Evolutionary conservation across 768 basidiomycete species (phyloP).

Genomic region (Trametes cingulata): DNA sequence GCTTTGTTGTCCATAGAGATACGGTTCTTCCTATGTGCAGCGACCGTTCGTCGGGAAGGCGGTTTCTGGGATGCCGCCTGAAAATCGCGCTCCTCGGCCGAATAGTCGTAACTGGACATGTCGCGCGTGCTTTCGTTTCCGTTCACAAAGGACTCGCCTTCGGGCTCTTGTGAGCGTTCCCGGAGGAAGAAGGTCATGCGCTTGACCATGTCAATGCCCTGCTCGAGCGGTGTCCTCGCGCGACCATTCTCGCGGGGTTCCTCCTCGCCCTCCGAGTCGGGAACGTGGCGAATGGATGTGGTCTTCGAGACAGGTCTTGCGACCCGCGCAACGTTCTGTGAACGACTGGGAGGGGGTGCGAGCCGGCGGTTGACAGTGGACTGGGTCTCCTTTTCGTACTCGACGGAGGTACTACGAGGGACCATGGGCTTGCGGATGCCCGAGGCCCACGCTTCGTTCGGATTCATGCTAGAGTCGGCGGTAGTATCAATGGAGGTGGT

Average conservation of each 20-base stretch:
- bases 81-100: slow-evolving; percentile 70
- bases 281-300: slow-evolving; percentile 55
- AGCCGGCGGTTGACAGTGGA: slow-evolving; percentile 57
- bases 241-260: slow-evolving; percentile 38
- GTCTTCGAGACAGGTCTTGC: slow-evolving; percentile 57
- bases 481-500: slow-evolving; percentile 31
- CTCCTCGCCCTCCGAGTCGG: slow-evolving; percentile 70
- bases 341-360: slow-evolving; percentile 58
- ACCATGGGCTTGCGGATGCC: slow-evolving; percentile 50
- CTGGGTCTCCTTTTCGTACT: slow-evolving; percentile 70
- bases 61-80: slow-evolving; percentile 33
- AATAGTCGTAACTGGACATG: slow-evolving; percentile 71
- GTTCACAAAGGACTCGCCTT: slow-evolving; percentile 34
- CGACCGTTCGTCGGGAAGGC: slow-evolving; percentile 35
- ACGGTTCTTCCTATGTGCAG: slow-evolving; percentile 52
- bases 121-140: slow-evolving; percentile 41
- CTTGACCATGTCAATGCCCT: slow-evolving; percentile 56
- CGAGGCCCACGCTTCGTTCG: slow-evolving; percentile 70
- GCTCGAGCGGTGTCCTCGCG: slow-evolving; percentile 70
- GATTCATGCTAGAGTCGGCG: slow-evolving; percentile 38
- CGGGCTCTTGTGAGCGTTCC: slow-evolving; percentile 59
- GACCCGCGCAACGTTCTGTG: slow-evolving; percentile 30
- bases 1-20: slow-evolving; percentile 83
- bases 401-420: slow-evolving; percentile 76
- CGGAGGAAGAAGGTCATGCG: slow-evolving; percentile 64